Evolutionary conservation across 1,284 basidiomycete genomes (phyloP), one percentile per base, ranked within the genome.

Genomic region (Volvariella volvacea): DNA sequence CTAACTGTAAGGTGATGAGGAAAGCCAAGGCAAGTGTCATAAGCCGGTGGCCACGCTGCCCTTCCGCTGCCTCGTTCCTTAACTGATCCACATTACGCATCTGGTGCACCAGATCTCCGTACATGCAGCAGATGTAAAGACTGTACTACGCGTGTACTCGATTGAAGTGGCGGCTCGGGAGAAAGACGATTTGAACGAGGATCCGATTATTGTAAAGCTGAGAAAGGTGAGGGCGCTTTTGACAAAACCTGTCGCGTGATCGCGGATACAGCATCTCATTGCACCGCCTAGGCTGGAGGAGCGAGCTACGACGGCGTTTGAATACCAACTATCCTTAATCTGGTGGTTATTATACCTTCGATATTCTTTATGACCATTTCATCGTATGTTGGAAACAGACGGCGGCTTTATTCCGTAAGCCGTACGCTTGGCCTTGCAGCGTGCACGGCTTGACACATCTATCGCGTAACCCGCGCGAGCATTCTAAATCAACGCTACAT

Each of bases 91-190:
- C 60, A 47, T 45, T 47, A 39, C n/a, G n/a, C 37, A 46, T 41
- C 48, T 21, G 41, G 32, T 34, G 40, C 44, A 42, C 48, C 51
- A 93, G 89, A 84, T 93, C 55, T 93, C 91, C 45, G 90, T 94
- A 3, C 91, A 94, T 59, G 60, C 81, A 33, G 87, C 86, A 51
- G 83, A 91, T 65, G 89, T 94, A 61, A 93, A 94, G 70, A 62
- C 68, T 45, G 80, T 86, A 46, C 66, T 95, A 55, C 76, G 79
- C 46, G 78, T 80, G 45, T 92, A 78, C 68, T 90, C 89, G 45
- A 83, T 94, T 54, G 90, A 94, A 58, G 83, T 94, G 47, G 74
- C 88, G 12, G 90, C 90, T 25, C 74, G 79, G 43, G 85, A 88
- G 60, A 77, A 76, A 60, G 81, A 83, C 45, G 90, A 94, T 64